phyloP scores from a whole-genome alignment of 306 rosid species.

The Vigna nakashimae region DNA sequence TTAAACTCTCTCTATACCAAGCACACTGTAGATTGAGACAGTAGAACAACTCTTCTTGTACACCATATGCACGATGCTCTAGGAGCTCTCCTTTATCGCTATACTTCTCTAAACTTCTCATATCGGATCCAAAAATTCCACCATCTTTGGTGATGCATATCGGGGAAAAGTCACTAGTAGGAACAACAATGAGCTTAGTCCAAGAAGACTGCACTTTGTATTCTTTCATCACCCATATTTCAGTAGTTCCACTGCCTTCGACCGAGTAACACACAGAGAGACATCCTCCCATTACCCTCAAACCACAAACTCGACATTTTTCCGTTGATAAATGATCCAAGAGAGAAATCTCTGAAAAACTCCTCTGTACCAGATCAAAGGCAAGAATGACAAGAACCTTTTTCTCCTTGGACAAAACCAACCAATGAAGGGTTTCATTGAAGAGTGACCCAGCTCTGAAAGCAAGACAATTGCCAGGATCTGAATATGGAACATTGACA shows the following conservation, averaged over 20 bases:
- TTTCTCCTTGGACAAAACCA: not conserved
- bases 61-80: too few species aligned
- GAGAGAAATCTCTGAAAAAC: not conserved
- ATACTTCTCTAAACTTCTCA: not conserved
- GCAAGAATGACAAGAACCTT: not conserved
- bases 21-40: not conserved
- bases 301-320: not conserved
- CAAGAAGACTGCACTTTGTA: conserved; percentile 24
- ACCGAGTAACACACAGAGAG: not conserved
- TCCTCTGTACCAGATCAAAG: not conserved
- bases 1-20: too few species aligned
- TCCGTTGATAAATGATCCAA: not conserved
- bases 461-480: not conserved
- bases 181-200: conserved; percentile 1
- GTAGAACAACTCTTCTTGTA: not conserved
- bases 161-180: not conserved
- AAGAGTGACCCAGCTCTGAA: not conserved
- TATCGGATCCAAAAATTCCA: conserved; percentile 5
- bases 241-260: not conserved
- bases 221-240: conserved; percentile 40
- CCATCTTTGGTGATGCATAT: not conserved
- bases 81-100: not conserved
- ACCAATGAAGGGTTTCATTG: conserved; percentile 32
- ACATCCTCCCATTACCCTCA: conserved; percentile 21
- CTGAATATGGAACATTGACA: not conserved